Evolutionary conservation across 352 stramenopile genomes (phyloP), one percentile per base, ranked within the genome.

Genomic region (Phytophthora idaei): DNA sequence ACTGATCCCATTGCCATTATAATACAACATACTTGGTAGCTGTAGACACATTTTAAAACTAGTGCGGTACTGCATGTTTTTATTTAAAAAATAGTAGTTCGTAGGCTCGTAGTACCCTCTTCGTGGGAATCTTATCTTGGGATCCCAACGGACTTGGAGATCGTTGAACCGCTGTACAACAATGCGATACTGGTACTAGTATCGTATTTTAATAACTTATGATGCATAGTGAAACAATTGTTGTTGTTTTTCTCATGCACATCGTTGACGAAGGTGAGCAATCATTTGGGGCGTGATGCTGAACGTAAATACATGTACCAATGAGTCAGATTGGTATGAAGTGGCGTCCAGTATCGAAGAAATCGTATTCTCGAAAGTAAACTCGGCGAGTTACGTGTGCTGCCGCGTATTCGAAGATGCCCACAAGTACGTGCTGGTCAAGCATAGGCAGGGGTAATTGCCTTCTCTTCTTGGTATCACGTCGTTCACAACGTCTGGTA

Each of bases 381-480:
- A 74, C 62, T 53, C 50, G 51, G 27, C 67, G 61, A 17, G 12
- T 64, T 28, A 74, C 52, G 9, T 58, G 57, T 9, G 47, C 15
- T 41, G 61, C 51, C 32, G 67, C 67, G 29, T 61, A 74, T 41
- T 67, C 62, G 14, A 74, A 74, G 31, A 74, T 64, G 17, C 45
- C 15, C 42, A 39, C 31, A 39, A 71, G n/a, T 29, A 60, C 62
- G 15, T 71, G 52, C 36, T 71, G 56, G 27, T 74, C 49, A 17
- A 74, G 56, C 15, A 64, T 14, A 21, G 50, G 61, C 8, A 68
- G 10, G 4, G 47, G 17, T 11, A 50, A 48, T 46, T 51, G 14
- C 9, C 69, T 71, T 25, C 41, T 55, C 15, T 51, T 57, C 50
- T 74, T 71, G 31, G 42, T 55, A n/a, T 31, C 37, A 61, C 48